Percentiles rank a stretch among this genome's conserved stretches.
These are phyloP conservation scores for Gastrolobium bilobum DNA, from an alignment of 306 rosid species.

Conservation along the genomic window DNA sequence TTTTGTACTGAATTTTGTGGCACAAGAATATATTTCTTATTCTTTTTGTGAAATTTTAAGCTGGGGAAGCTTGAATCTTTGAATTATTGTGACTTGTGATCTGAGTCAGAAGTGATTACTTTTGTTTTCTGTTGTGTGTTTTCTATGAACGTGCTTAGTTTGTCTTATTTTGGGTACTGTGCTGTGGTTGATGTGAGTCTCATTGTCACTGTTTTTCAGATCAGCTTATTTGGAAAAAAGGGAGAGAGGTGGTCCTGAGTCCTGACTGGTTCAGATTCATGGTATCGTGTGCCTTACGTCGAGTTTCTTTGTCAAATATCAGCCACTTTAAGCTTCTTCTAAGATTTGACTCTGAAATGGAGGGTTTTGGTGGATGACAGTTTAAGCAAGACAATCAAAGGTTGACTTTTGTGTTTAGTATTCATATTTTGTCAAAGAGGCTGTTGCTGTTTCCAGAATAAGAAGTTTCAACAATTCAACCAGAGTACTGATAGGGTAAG, in stretches of 20 bases:
- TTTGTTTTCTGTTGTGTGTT: not conserved
- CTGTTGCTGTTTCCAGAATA: not conserved
- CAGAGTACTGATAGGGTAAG: slow-evolving; percentile 12
- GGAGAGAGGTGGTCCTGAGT: slow-evolving; percentile 36
- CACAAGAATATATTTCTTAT: slow-evolving; percentile 18
- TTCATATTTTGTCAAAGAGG: slow-evolving; percentile 5
- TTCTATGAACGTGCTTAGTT: slow-evolving; percentile 1
- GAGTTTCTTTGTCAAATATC: slow-evolving; percentile 40
- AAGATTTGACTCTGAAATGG: slow-evolving; percentile 42
- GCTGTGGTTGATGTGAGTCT: slow-evolving; percentile 41
- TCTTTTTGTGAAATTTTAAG: slow-evolving; percentile 30
- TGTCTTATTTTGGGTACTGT: slow-evolving; percentile 9
- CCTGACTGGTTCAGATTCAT: slow-evolving; percentile 37
- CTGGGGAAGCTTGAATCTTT: slow-evolving; percentile 31
- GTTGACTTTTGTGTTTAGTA: slow-evolving; percentile 29
- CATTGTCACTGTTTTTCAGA: slow-evolving; percentile 53
- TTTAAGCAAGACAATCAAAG: slow-evolving; percentile 35
- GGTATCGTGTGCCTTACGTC: slow-evolving; percentile 46
- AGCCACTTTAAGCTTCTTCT: slow-evolving; percentile 39
- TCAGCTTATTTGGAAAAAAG: slow-evolving; percentile 51
- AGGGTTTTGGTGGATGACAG: slow-evolving; percentile 41
- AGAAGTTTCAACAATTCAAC: slow-evolving; percentile 12
- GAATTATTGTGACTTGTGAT: slow-evolving; percentile 43
- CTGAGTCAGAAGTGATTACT: slow-evolving; percentile 25
- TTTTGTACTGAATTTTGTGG: not conserved